Evolutionary conservation across 2,329 filamentous ascomycete species (phyloP).

Genomic region (Dactylellina sp.): DNA sequence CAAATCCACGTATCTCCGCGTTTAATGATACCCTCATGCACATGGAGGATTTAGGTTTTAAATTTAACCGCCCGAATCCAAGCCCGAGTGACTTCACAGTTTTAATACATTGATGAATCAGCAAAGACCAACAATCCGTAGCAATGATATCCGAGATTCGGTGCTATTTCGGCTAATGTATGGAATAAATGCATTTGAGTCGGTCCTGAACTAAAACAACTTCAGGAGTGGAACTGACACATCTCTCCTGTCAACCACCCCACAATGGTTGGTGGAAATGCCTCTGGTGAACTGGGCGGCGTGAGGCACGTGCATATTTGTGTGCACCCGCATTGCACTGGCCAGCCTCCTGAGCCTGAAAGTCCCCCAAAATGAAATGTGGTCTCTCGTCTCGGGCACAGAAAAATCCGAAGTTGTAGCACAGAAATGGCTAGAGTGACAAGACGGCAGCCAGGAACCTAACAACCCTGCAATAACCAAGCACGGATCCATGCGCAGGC

Average conservation of each 20-base stretch:
- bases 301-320: slow-evolving; percentile 46
- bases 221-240: slow-evolving; percentile 28
- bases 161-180: slow-evolving; percentile 44
- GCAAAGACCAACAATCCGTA: too few relatives aligned
- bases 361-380: too few relatives aligned
- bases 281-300: slow-evolving; percentile 46
- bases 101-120: too few relatives aligned
- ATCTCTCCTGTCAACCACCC: slow-evolving; percentile 38
- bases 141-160: slow-evolving; percentile 10
- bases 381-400: too few relatives aligned
- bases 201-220: slow-evolving; percentile 6
- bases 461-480: slow-evolving; percentile 45
- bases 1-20: slow-evolving; percentile 14
- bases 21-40: slow-evolving; percentile 15
- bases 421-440: slow-evolving; percentile 38
- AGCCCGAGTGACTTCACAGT: background rate
- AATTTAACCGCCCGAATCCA: slow-evolving; percentile 36
- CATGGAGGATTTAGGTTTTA: slow-evolving; percentile 12
- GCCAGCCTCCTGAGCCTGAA: background rate
- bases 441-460: slow-evolving; percentile 41
- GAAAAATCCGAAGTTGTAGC: slow-evolving; percentile 49
- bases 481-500: slow-evolving; percentile 54
- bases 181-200: slow-evolving; percentile 18
- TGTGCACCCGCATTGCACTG: slow-evolving; percentile 45
- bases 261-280: slow-evolving; percentile 45